A percentile compares a stretch with the other conserved stretches of the same genome.
These are phyloP conservation scores for Typha latifolia DNA, from an alignment of 176 grass and related monocot species.

Conservation along the genomic window DNA sequence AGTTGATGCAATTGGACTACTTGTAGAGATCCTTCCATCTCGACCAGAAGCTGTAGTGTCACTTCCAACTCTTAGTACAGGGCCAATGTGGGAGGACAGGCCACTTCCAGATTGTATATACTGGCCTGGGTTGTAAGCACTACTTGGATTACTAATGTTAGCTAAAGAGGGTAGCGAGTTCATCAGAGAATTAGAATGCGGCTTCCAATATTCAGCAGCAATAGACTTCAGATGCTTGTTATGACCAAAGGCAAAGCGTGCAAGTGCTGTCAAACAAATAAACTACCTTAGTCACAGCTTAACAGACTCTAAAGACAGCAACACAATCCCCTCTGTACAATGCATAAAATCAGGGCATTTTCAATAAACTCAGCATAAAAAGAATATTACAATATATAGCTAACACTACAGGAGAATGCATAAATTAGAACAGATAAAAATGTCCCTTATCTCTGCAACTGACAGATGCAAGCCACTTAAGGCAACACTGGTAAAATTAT, in stretches of 20 bases:
- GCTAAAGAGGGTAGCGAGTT: constrained; percentile 74
- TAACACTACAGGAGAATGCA: no score
- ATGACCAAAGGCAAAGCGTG: constrained; percentile 78
- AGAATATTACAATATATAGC: no score
- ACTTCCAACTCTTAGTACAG: constrained; percentile 77
- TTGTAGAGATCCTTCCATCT: constrained; percentile 66
- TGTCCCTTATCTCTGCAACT: no score
- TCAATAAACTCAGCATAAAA: no score
- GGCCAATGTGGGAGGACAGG: constrained; percentile 56
- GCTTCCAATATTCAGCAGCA: constrained; percentile 77
- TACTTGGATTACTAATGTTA: constrained; percentile 55
- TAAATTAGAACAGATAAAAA: no score
- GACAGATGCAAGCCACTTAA: no score
- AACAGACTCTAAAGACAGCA: constrained; percentile 2
- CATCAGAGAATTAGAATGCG: constrained; percentile 61
- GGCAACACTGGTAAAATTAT: no score
- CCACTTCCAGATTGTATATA: constrained; percentile 38
- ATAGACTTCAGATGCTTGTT: constrained; percentile 87
- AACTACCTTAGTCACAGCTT: constrained; percentile 22
- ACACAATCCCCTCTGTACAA: no score
- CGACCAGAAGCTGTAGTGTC: constrained; percentile 49
- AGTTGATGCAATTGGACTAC: constrained; percentile 50
- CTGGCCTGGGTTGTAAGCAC: constrained; percentile 37
- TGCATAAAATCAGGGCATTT: no score
- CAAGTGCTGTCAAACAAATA: constrained; percentile 56